Conservation (phyloP, 306 rosid genomes). For the Acacia melanoxylon region DNA sequence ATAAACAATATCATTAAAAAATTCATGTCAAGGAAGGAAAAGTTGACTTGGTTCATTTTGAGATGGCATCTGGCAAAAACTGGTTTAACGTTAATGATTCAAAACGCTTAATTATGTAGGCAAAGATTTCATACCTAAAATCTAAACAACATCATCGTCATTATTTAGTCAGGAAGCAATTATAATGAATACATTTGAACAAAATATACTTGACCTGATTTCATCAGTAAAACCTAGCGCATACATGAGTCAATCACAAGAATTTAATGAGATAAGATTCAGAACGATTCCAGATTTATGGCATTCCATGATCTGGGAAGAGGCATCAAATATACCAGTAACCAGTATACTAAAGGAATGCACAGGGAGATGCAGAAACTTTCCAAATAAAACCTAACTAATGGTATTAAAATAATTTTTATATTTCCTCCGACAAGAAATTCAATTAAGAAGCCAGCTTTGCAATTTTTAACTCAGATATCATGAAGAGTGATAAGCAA, state of each 20-base stretch:
- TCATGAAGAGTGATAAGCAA: neutral
- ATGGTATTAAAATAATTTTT: neutral
- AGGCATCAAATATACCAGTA: neutral
- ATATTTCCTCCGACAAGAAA: neutral
- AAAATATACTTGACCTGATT: neutral
- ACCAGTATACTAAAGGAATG: neutral
- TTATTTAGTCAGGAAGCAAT: neutral
- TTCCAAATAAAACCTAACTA: neutral
- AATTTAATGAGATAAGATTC: neutral
- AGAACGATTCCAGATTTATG: neutral
- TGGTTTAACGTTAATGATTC: neutral
- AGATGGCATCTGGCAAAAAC: neutral
- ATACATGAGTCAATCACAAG: neutral
- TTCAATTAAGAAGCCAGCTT: neutral
- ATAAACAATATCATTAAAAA: neutral
- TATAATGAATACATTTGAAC: neutral
- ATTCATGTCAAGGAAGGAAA: neutral
- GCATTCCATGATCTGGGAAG: neutral
- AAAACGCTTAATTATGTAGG: neutral
- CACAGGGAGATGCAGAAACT: neutral
- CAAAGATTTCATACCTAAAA: neutral
- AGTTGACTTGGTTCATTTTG: neutral
- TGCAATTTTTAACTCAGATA: neutral
- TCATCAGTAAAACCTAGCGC: neutral
- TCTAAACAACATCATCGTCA: neutral